Percentiles rank a stretch among this genome's conserved stretches.
Conservation (phyloP, 2,329 filamentous ascomycete species). For the Ophiostoma populinum region DNA sequence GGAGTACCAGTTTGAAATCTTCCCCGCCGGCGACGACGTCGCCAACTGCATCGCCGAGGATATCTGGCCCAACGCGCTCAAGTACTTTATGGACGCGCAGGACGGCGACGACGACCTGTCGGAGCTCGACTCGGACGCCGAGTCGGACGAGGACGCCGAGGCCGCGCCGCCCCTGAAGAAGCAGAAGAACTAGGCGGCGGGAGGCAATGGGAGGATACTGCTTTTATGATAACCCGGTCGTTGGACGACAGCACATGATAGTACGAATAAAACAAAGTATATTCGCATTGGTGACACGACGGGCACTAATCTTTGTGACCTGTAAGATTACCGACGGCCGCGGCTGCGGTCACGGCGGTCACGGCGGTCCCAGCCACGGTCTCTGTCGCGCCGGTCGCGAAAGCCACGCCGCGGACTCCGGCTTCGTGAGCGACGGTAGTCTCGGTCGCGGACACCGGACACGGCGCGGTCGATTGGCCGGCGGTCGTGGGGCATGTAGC, state of each 20-base stretch:
- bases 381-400: slow-evolving; percentile 15
- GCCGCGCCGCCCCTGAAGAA: slow-evolving; percentile 27
- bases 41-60: slow-evolving; percentile 72
- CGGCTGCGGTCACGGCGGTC: slow-evolving; percentile 13
- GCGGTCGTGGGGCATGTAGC: slow-evolving; percentile 29
- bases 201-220: not conserved
- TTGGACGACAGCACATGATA: no score
- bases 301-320: no score
- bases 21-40: slow-evolving; percentile 71
- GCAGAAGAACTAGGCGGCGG: slow-evolving; percentile 17
- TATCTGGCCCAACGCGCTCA: slow-evolving; percentile 72
- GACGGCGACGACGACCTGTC: slow-evolving; percentile 48
- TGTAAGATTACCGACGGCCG: no score
- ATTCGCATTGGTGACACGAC: no score
- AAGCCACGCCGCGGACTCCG: slow-evolving; percentile 9
- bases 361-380: slow-evolving; percentile 10
- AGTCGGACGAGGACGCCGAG: slow-evolving; percentile 30
- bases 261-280: no score
- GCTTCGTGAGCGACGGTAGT: slow-evolving; percentile 10
- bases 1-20: slow-evolving; percentile 60
- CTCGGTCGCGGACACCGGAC: slow-evolving; percentile 9
- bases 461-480: slow-evolving; percentile 17
- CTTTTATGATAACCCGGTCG: no score
- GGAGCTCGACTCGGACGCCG: slow-evolving; percentile 53
- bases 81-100: slow-evolving; percentile 70